Percentiles rank a stretch among this genome's conserved stretches.
phyloP scores from a whole-genome alignment of 148 eudicot species.

The Limonium bicolor region DNA sequence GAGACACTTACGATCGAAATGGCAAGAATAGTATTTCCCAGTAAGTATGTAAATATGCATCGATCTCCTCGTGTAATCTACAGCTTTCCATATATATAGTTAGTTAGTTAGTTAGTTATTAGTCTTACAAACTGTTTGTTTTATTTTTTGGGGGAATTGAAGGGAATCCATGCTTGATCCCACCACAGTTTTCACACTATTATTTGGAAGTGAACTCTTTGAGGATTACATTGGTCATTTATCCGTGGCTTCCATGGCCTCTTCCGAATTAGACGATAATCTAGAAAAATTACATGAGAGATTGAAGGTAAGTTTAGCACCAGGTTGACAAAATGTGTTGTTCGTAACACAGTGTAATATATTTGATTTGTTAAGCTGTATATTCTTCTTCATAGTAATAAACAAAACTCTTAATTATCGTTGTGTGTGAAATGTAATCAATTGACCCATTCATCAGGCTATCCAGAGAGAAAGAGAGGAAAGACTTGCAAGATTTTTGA shows the following conservation, averaged over 20 bases:
- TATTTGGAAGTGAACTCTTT: slow-evolving; percentile 92
- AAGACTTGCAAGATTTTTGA: slow-evolving; percentile 51
- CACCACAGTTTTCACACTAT: slow-evolving; percentile 80
- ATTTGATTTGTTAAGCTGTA: too few species aligned
- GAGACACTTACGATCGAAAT: slow-evolving; percentile 74
- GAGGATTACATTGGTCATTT: slow-evolving; percentile 92
- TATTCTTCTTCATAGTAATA: too few species aligned
- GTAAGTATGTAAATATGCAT: too few species aligned
- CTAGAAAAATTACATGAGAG: slow-evolving; percentile 61
- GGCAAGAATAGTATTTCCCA: slow-evolving; percentile 71
- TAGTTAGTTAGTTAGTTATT: too few species aligned
- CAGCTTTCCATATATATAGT: too few species aligned
- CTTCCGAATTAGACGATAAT: slow-evolving; percentile 57
- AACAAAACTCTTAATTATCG: slow-evolving; percentile 11
- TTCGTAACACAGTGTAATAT: too few species aligned
- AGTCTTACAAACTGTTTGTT: not conserved
- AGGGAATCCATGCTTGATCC: slow-evolving; percentile 97
- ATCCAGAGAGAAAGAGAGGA: slow-evolving; percentile 88
- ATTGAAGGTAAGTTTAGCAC: slow-evolving; percentile 63
- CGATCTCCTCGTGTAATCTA: too few species aligned
- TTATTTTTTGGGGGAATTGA: not conserved
- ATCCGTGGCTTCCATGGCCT: slow-evolving; percentile 93
- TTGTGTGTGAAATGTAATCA: too few species aligned
- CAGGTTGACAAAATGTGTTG: too few species aligned
- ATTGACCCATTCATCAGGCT: too few species aligned